Conservation (phyloP, 306 rosid species). For the Lotus japonicus region DNA sequence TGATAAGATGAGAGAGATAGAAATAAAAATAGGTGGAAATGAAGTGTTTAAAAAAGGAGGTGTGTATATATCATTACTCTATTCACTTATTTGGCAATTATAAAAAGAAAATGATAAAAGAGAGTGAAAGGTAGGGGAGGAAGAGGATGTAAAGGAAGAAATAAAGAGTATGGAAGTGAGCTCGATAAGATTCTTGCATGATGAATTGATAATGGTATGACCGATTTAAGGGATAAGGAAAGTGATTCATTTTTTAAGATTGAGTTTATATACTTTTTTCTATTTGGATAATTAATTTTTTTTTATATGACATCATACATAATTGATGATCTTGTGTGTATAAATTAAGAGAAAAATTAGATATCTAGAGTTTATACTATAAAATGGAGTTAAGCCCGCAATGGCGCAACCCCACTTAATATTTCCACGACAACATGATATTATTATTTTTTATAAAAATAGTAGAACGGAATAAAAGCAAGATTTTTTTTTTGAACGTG, state of each 20-base stretch:
- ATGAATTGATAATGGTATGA: conserved; percentile 16
- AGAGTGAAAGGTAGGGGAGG: not conserved
- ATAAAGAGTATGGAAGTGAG: conserved; percentile 6
- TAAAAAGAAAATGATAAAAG: not conserved
- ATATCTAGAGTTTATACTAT: too few species aligned
- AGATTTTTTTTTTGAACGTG: too few species aligned
- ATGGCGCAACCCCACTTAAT: not conserved
- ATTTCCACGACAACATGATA: too few species aligned
- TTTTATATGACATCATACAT: not conserved
- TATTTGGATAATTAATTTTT: not conserved
- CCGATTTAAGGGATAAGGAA: conserved; percentile 7
- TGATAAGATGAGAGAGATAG: too few species aligned
- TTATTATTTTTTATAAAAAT: too few species aligned
- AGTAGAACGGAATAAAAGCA: too few species aligned
- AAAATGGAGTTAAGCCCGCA: not conserved
- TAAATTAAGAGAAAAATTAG: not conserved
- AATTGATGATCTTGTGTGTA: not conserved
- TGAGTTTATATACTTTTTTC: too few species aligned
- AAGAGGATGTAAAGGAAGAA: conserved; percentile 1
- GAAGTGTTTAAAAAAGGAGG: too few species aligned
- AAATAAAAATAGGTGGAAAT: too few species aligned
- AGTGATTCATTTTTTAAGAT: not conserved
- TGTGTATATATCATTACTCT: too few species aligned
- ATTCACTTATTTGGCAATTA: conserved; percentile 22
- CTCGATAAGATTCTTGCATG: conserved; percentile 28